A percentile compares a stretch with the other conserved stretches of the same genome.
phyloP scores from a whole-genome alignment of 192 early-diverging fungal species.

The Backusella tuberculispora region DNA sequence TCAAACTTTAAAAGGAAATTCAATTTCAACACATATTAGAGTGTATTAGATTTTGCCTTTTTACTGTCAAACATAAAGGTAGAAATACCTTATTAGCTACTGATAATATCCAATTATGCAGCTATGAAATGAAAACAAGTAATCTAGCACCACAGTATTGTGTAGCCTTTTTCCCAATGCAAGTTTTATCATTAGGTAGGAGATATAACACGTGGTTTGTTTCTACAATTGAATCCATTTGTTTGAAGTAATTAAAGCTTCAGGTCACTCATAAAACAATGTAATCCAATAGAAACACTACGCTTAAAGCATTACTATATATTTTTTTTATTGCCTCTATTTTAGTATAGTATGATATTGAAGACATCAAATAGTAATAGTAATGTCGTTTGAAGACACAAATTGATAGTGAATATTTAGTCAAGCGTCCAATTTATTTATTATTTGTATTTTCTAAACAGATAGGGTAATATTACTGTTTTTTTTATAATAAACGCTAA shows the following conservation, averaged over 20 bases:
- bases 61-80: neutral
- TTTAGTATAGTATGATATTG: neutral
- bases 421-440: neutral
- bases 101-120: neutral
- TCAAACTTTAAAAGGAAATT: neutral
- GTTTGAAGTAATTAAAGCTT: constrained; percentile 10
- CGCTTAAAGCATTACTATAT: neutral
- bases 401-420: neutral
- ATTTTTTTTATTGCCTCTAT: neutral
- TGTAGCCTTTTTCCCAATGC: neutral
- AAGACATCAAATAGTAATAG: neutral
- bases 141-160: neutral
- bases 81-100: neutral
- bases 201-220: neutral
- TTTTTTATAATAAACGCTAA: neutral
- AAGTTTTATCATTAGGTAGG: neutral
- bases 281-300: neutral
- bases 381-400: neutral
- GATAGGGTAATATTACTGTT: neutral
- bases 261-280: constrained; percentile 1
- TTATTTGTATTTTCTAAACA: neutral
- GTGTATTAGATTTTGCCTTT: neutral
- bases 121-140: neutral
- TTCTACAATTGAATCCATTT: neutral
- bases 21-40: neutral